Evolutionary conservation across 192 early-diverging fungal genomes (phyloP), one percentile per base, ranked within the genome.

Genomic region (Coemansia sp.): DNA sequence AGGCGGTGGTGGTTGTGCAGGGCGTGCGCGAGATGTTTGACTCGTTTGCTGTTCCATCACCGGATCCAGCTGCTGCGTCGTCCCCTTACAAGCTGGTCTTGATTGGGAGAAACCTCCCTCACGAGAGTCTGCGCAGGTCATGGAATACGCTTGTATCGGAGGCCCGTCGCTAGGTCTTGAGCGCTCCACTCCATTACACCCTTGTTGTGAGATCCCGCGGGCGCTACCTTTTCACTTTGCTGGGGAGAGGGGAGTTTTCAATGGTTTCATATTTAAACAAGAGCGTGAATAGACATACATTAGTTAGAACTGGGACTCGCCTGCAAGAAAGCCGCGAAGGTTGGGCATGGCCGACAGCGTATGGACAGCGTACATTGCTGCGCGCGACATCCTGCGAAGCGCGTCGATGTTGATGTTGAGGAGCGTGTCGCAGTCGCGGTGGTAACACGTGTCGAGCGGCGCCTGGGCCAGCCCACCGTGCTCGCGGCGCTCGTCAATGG

Each of bases 11-110:
- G 28, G 80, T 89, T 0, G 82, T 89, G 40, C 87, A 89, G 52
- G 87, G 87, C 58, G 87, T 89, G 31, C 84, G 87, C 59, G 87
- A 89, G 39, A 72, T 89, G 63, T 89, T 87, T 39, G 87, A 89
- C 33, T 73, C 80, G 7, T 81, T 81, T 67, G 70, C 63, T 16
- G 74, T 81, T 20, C 48, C 48, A 26, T 65, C 52, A 2, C 53
- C 12, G 23, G 58, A 29, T 9, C 26, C 4, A 20, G 5, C 58
- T 13, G 20, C 7, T 8, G 26, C 31, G 18, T 20, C 29, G 6
- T 33, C 33, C 2, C 31, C 25, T 25, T 68, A 66, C 51, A 71
- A 68, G 42, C 43, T 82, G 35, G 75, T 82, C n/a, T 60, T 82
- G 29, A 82, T 82, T 46, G 80, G 80, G 7, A 61, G 75, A 3